Base-by-base conservation (phyloP, 306 rosid genomes). In the Fagus sylvatica region DNA sequence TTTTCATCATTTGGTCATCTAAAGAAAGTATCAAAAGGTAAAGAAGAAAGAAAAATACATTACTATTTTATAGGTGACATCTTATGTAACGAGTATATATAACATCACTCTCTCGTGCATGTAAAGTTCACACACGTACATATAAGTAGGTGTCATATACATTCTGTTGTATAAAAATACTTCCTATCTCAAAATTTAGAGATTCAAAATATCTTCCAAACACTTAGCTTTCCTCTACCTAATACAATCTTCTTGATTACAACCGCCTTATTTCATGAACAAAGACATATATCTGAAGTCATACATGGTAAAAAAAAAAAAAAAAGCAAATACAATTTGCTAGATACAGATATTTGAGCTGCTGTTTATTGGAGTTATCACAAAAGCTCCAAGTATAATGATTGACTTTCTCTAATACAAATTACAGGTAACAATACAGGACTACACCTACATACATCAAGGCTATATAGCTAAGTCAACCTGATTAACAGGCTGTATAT, bases 401-500 rank as follows among this genome's bases (percentile, higher is more conserved):
- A 64, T 36, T 16, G 70, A 64, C 70, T 36, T 5, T 15, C n/a
- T 60, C n/a, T 34, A 22, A 15, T 64, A 13, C 70, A 64, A 36
- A 34, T 15, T 64, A 37, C 19, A 64, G 4, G 13, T 7, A 22
- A n/a, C 11, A 19, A 4, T 8, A 8, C 33, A 22, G 62, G 12
- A 13, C 9, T 13, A 13, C n/a, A 13, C n/a, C 40, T 10, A 61
- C 10, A 33, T 28, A 16, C 40, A 61, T 32, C 13, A 32, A 2
- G 2, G 6, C 39, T 11, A 10, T 33, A 61, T 33, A 61, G 46
- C 70, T 0, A 36, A 64, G 40, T 61, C 42, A 16, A 34, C 42
- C 43, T 33, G 13, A 66, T n/a, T 39, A 66, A 40, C 46, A 66
- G 32, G 88, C 71, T 46, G 75, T 68, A 73, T 57, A 61, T 84